These are phyloP conservation scores for Gossypium schwendimanii DNA, from an alignment of 441 rosid genomes.

Conservation along the genomic window DNA sequence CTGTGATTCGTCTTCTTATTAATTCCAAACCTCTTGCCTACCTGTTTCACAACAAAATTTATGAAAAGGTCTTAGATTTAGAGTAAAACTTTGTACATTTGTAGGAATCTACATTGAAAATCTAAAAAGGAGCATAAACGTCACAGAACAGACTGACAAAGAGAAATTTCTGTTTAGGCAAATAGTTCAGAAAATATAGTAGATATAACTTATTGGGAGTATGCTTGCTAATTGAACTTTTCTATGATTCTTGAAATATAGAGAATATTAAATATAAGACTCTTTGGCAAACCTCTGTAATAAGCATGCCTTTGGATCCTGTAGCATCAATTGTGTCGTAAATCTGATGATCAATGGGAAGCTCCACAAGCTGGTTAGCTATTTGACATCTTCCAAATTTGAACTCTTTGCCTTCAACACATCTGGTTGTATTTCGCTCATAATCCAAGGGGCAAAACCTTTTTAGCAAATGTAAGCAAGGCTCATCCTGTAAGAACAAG, in stretches of 20 bases:
- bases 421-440: conserved; percentile 22
- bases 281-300: conserved; percentile 49
- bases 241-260: background rate
- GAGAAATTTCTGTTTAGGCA: background rate
- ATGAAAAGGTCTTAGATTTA: background rate
- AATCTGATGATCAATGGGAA: conserved; percentile 74
- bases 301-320: conserved; percentile 57
- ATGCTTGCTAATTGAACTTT: background rate
- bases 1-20: conserved; percentile 56
- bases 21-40: conserved; percentile 65
- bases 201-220: background rate
- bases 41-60: conserved; percentile 30
- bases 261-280: background rate
- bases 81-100: background rate
- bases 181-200: background rate
- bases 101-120: background rate
- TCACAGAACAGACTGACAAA: background rate
- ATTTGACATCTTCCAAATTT: conserved; percentile 59
- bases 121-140: background rate
- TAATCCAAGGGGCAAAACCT: conserved; percentile 33
- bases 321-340: conserved; percentile 74
- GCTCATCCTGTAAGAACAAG: conserved; percentile 43
- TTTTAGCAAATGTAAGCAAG: conserved; percentile 61
- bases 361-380: conserved; percentile 70
- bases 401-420: conserved; percentile 28